Evolutionary conservation across 2,329 filamentous ascomycete genomes (phyloP), one percentile per base, ranked within the genome.

Genomic region (Biscogniauxia marginata): DNA sequence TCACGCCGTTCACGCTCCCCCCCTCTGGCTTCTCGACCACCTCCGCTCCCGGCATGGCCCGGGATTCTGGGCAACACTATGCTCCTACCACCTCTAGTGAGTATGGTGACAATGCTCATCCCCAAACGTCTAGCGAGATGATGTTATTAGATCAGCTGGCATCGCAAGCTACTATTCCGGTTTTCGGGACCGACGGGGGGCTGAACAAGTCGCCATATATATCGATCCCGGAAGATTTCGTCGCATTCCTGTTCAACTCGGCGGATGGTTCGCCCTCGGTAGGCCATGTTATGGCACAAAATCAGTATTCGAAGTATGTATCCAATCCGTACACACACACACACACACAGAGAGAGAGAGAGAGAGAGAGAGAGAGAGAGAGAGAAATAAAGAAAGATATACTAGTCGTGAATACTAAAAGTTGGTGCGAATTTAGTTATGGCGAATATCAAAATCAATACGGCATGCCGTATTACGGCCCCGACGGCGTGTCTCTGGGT

Each of bases 141-240:
- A 80, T 85, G 73, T 73, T 84, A 53, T 67, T 87, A 18, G 83
- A 86, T 63, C 82, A 86, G 58, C 86, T 87, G 80, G 74, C 81
- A 46, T 81, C 82, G 67, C 79, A 81, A 16, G 87, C 85, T 55
- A 86, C 89, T 4, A 90, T 96, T 65, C 91, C 93, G 0, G 88
- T 97, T 22, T 97, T 97, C 73, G 91, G 91, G 16, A 87, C 84
- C 22, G 91, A 96, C 65, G 88, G 85, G 18, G 87, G 91, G 58
- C 66, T 84, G 44, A 93, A 90, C 64, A 90, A 93, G 55, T 96
- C 92, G 2, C 92, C 93, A 0, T 93, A 93, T 69, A 81, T 82
- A 3, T 87, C 89, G 7, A 89, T 96, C 77, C 88, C 90, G 0
- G 91, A 96, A 68, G 91, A 96, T 67, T 95, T 95, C 67, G 87